A percentile compares a stretch with the other conserved stretches of the same genome.
phyloP scores from a whole-genome alignment of 805 yeast genomes.

The Priceomyces haplophilus region DNA sequence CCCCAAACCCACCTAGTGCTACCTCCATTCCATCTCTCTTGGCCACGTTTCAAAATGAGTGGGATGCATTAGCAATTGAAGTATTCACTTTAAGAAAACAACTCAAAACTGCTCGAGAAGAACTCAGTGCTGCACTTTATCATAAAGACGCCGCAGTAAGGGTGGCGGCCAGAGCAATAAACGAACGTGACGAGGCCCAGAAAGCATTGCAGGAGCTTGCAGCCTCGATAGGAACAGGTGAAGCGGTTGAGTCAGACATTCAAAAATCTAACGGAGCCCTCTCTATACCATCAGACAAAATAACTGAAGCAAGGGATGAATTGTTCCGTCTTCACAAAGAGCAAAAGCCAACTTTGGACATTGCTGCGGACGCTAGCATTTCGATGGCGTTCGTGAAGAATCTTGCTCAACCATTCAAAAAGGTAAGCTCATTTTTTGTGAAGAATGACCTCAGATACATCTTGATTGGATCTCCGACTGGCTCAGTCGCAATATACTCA shows the following conservation, averaged over 20 bases:
- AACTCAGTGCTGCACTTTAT: conserved; percentile 73
- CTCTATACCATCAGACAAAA: conserved; percentile 20
- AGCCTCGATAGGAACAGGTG: conserved; percentile 33
- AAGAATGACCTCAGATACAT: conserved; percentile 4
- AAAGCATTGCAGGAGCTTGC: conserved; percentile 60
- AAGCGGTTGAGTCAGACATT: conserved; percentile 1
- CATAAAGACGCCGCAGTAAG: conserved; percentile 88
- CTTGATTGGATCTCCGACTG: conserved; percentile 13
- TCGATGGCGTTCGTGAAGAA: conserved; percentile 9
- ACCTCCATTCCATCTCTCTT: conserved; percentile 78
- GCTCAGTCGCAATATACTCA: conserved; percentile 10
- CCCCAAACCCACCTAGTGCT: conserved; percentile 45
- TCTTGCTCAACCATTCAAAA: conserved; percentile 12
- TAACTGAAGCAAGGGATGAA: conserved; percentile 27
- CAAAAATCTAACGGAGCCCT: conserved; percentile 3
- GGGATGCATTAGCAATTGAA: conserved; percentile 85
- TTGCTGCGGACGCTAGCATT: conserved; percentile 14
- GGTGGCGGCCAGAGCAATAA: conserved; percentile 73
- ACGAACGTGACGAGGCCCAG: conserved; percentile 72
- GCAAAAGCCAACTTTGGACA: conserved; percentile 22
- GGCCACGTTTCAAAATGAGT: conserved; percentile 77
- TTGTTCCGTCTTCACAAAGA: conserved; percentile 37
- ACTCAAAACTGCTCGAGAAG: conserved; percentile 61
- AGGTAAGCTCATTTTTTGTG: conserved; percentile 6
- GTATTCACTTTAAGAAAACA: conserved; percentile 73